These are phyloP conservation scores for Pugionium cornutum DNA, from an alignment of 345 rosid genomes.

Conservation along the genomic window DNA sequence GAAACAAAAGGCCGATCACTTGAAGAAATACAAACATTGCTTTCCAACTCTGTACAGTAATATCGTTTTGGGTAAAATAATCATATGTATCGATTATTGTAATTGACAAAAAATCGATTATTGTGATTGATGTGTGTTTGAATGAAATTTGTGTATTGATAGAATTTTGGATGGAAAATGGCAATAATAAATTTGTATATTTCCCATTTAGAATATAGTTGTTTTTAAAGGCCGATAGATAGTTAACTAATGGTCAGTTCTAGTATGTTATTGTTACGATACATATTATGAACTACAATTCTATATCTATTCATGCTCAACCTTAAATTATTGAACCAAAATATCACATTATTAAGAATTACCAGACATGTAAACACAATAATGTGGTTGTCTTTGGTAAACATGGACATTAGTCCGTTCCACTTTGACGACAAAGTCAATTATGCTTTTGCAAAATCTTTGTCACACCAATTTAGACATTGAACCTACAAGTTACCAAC, in stretches of 20 bases:
- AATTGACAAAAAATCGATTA: too few relatives aligned
- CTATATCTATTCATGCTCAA: too few relatives aligned
- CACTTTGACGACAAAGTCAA: not conserved
- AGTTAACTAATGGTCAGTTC: not conserved
- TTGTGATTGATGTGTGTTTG: not conserved
- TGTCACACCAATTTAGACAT: not conserved
- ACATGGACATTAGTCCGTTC: not conserved
- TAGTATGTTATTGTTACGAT: not conserved
- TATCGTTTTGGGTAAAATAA: too few relatives aligned
- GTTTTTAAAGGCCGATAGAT: too few relatives aligned
- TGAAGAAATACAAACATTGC: conserved; percentile 52
- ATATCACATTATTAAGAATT: too few relatives aligned
- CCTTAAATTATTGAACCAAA: too few relatives aligned
- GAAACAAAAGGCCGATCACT: conserved; percentile 61
- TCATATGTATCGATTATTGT: too few relatives aligned
- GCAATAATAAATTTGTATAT: conserved; percentile 15
- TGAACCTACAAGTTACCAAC: conserved; percentile 1
- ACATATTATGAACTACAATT: too few relatives aligned
- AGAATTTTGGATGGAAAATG: not conserved
- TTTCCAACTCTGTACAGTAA: conserved; percentile 1
- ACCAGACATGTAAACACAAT: not conserved
- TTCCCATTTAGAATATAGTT: not conserved
- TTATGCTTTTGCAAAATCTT: not conserved
- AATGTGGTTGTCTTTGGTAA: not conserved
- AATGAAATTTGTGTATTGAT: not conserved